Evolutionary conservation across 1,139 yeast genomes (phyloP), one percentile per base, ranked within the genome.

Genomic region (Taphrina deformans): DNA sequence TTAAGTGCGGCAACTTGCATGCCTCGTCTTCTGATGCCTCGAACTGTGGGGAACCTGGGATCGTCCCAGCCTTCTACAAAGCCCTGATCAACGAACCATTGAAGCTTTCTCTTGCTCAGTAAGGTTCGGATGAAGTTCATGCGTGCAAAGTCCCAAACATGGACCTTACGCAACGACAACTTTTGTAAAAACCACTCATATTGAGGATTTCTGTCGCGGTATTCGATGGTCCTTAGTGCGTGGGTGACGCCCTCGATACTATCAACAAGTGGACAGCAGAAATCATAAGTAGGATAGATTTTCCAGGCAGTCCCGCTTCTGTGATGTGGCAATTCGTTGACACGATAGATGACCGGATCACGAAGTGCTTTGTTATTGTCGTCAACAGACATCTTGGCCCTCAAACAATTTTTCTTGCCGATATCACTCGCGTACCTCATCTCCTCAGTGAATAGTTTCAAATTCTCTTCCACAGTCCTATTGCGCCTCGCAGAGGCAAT

Each of bases 11-110:
- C 97, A 69, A 93, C 95, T 53, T 97, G 86, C 98, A 93, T 93
- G 81, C 99, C 99, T 81, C 99, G 88, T 83, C 98, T 87, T 82
- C 97, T 89, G 65, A 92, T 97, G 81, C 98, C 98, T 21, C 69
- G 69, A 18, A 69, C 96, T 58, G 99, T 93, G 71, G 99, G 99
- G 91, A 93, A 93, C 78, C 99, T 85, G 73, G 99, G 98, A 78
- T 93, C 99, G 75, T 92, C 97, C 99, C 99, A 93, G 79, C 90
- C 91, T 41, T 83, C 73, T 68, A 93, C 99, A 72, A 86, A 82
- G 46, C 83, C 80, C 76, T 89, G 87, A 80, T 93, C 97, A 70
- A 93, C 98, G 77, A 93, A 90, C 97, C 97, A 92, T 80, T 93
- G 98, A 74, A 93, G 82, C 82, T 93, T 93, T 82, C 99, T 88